A percentile compares a stretch with the other conserved stretches of the same genome.
These are phyloP conservation scores for Hemisphaericaspora xylanilytica DNA, from an alignment of 1,139 yeast genomes.

Conservation along the genomic window DNA sequence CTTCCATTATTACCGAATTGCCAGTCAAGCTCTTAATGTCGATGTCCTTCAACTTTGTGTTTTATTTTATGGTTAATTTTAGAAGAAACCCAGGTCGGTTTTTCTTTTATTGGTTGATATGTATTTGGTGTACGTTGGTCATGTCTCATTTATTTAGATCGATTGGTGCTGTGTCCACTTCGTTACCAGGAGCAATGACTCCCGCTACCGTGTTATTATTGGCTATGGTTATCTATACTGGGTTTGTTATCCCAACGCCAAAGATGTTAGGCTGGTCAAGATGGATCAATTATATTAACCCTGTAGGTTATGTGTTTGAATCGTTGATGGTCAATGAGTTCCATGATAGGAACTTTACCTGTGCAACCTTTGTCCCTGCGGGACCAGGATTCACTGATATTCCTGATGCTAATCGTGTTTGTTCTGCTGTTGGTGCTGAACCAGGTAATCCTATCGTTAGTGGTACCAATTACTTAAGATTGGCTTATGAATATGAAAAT, in stretches of 20 bases:
- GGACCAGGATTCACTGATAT: constrained; percentile 50
- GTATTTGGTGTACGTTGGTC: constrained; percentile 44
- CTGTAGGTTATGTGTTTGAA: constrained; percentile 57
- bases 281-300: constrained; percentile 61
- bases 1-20: constrained; percentile 54
- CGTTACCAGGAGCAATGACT: constrained; percentile 60
- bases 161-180: constrained; percentile 55
- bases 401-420: constrained; percentile 38
- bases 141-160: constrained; percentile 61
- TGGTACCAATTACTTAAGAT: constrained; percentile 57
- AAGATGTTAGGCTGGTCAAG: constrained; percentile 63
- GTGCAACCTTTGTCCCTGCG: constrained; percentile 45
- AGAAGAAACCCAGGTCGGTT: constrained; percentile 59
- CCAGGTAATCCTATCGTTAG: constrained; percentile 54
- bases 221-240: constrained; percentile 55
- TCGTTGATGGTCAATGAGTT: constrained; percentile 55
- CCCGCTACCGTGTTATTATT: constrained; percentile 56
- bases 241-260: constrained; percentile 57
- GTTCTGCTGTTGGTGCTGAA: constrained; percentile 62
- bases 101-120: constrained; percentile 50
- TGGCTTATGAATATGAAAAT: constrained; percentile 48
- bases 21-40: constrained; percentile 53
- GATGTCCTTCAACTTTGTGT: constrained; percentile 42
- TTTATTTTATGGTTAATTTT: constrained; percentile 59
- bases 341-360: constrained; percentile 46